Conservation (phyloP, 805 yeast genomes). For the Candida orba region DNA sequence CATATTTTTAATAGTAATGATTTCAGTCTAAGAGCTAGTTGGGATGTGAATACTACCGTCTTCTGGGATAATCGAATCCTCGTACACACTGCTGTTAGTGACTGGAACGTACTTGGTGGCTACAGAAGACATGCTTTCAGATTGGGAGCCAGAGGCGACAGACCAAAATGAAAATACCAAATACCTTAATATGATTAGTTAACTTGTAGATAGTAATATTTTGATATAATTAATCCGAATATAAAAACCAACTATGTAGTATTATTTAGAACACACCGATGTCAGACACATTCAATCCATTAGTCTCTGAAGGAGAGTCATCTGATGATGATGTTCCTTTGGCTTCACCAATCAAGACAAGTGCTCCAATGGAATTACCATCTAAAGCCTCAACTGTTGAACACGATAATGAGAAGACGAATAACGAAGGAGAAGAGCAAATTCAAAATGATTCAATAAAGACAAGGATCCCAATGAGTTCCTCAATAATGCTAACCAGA, state of each 20-base stretch:
- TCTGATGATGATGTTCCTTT: constrained; percentile 16
- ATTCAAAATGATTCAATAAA: constrained; percentile 17
- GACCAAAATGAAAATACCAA: neutral
- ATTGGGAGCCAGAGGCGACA: constrained; percentile 9
- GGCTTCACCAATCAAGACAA: neutral
- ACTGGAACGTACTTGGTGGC: constrained; percentile 29
- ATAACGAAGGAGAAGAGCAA: constrained; percentile 1
- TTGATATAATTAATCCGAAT: too few species aligned
- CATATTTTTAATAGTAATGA: constrained; percentile 39
- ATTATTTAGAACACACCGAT: constrained; percentile 1
- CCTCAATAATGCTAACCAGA: constrained; percentile 18
- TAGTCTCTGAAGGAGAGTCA: constrained; percentile 21
- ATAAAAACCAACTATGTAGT: neutral
- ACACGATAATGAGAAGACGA: constrained; percentile 2
- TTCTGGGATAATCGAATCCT: constrained; percentile 26
- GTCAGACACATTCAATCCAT: constrained; percentile 4
- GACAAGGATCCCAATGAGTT: constrained; percentile 17
- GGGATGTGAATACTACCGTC: constrained; percentile 19
- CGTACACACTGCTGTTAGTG: constrained; percentile 48
- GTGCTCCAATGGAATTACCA: neutral
- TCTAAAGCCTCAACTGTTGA: neutral
- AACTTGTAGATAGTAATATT: too few species aligned
- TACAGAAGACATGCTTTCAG: constrained; percentile 11
- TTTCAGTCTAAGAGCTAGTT: constrained; percentile 17
- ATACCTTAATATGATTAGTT: neutral